Base-by-base conservation (phyloP, 371 early-diverging fungal species). In the Scutellospora calospora region DNA sequence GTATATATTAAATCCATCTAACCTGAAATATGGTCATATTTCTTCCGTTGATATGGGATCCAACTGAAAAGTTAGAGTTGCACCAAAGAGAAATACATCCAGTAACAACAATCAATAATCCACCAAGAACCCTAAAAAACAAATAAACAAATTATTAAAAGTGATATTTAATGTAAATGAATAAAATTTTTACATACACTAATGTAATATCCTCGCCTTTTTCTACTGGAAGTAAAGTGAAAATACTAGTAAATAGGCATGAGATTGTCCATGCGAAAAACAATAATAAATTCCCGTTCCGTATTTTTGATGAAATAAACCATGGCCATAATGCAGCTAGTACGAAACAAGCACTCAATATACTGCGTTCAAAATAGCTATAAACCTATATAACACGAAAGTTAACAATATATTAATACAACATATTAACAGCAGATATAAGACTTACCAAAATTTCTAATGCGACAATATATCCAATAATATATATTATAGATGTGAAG, bases 161-260 rank as follows among this genome's bases (percentile, higher is more conserved):
- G 22, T n/a, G 3, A 72, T 59, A 31, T 71, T 71, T 12, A 71
- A 55, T 25, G 8, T 18, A 20, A 49, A 49, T 49, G 16, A 49
- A 49, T 45, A 45, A 69, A 74, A 62, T 54, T 20, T 66, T 80
- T 51, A 83, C 90, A 87, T 89, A 94, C 94, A 96, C 94, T 35
- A 95, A 84, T 12, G 79, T 82, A 62, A 94, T 85, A 80, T 94
- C 90, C 79, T 95, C 94, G 25, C 90, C 94, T 82, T 91, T 93
- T 81, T 97, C 97, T 9, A 96, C 97, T 0, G 97, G 96, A 45
- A 97, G 86, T 69, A 96, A 83, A 0, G 96, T 95, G 82, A 98
- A 98, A 14, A 95, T 83, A 77, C 95, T 93, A 1, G 94, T 94
- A 63, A 87, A 83, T 4, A 93, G 62, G 77, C 96, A 96, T 12